Base-by-base conservation (phyloP, 208 protist species). In the Trypanosoma avium region DNA sequence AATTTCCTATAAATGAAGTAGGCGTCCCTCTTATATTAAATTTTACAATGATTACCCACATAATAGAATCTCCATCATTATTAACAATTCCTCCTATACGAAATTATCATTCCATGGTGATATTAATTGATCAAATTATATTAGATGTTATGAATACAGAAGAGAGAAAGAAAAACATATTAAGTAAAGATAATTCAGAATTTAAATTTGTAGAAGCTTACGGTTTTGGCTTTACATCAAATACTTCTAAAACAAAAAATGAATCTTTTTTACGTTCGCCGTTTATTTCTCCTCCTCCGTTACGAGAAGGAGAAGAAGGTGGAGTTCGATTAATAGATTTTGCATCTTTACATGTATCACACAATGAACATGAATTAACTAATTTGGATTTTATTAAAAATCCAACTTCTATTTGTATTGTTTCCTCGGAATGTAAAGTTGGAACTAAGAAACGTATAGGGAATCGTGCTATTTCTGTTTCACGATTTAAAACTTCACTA, bases 401-500 rank as follows among this genome's bases (percentile, higher is more conserved):
- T 52, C 79, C 83, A 5, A 86, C 83, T 5, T 82, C 83, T 27
- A 75, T 70, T 7, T 83, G 77, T 58, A 77, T 90, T 57, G 75
- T 86, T 22, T 86, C 79, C n/a, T 70, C 72, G 0, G 64, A 55
- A n/a, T 74, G 57, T 30, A 49, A 62, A 33, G 58, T 61, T n/a
- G 71, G 48, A 4, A 79, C 71, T 61, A 67, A 58, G 53, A 71
- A 67, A 24, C 67, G 74, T 0, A 67, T 90, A 3, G 83, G 83
- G 52, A 73, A 77, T 38, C 79, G 83, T 43, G 56, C 76, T 0
- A 64, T 90, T 22, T 76, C 67, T 45, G 59, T 82, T 7, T 86
- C 83, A 40, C 83, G 83, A 56, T 90, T 84, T 57, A 90, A 90
- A 33, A 86, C 83, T 0, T 71, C 69, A 57, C 60, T 65, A 8